These are phyloP conservation scores for Penicillium sp. DNA, from an alignment of 2,329 filamentous ascomycete species.

Conservation along the genomic window DNA sequence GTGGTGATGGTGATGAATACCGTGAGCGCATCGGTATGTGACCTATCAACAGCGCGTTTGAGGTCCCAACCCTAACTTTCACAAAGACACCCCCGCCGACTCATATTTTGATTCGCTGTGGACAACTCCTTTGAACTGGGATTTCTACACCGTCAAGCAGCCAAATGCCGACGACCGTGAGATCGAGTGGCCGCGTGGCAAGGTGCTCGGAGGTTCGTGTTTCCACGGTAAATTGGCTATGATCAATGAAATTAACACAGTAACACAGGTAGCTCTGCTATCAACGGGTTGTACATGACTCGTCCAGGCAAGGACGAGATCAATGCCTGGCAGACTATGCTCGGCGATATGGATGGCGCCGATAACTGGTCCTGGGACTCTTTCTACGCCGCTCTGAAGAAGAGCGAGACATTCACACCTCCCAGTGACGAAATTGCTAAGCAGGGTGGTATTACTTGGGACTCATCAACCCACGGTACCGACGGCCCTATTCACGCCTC, in stretches of 20 bases:
- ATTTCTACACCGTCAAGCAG: slow-evolving; percentile 32
- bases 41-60: not conserved
- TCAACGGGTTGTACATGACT: slow-evolving; percentile 39
- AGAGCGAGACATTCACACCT: slow-evolving; percentile 29
- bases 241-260: not conserved
- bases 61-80: slow-evolving; percentile 3
- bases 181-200: slow-evolving; percentile 37
- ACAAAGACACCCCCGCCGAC: slow-evolving; percentile 35
- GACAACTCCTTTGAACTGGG: slow-evolving; percentile 39
- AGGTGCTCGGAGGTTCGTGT: slow-evolving; percentile 34
- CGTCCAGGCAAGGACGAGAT: slow-evolving; percentile 35
- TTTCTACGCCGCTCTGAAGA: slow-evolving; percentile 37
- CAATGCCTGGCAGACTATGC: slow-evolving; percentile 35
- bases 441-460: slow-evolving; percentile 27
- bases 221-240: not conserved
- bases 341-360: slow-evolving; percentile 37
- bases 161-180: slow-evolving; percentile 30
- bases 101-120: slow-evolving; percentile 37
- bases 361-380: slow-evolving; percentile 39
- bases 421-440: slow-evolving; percentile 20
- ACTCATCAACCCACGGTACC: slow-evolving; percentile 23
- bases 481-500: slow-evolving; percentile 28
- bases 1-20: slow-evolving; percentile 35
- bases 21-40: slow-evolving; percentile 34
- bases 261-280: slow-evolving; percentile 34